Base-by-base conservation (phyloP, 306 rosid species). In the Pachyrhizus erosus region DNA sequence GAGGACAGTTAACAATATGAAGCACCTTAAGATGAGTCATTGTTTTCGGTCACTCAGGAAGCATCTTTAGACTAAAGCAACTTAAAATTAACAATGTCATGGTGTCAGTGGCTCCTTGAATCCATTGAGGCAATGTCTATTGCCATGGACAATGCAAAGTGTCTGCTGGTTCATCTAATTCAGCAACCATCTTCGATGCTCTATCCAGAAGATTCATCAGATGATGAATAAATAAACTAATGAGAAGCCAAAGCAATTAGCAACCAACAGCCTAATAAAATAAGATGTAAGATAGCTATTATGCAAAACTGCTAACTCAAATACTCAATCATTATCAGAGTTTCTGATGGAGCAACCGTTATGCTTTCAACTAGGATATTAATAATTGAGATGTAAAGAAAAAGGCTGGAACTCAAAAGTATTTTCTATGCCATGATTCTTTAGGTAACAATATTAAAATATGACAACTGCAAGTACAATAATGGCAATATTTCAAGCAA, bases 171-270 rank as follows among this genome's bases (percentile, higher is more conserved):
- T 96, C 99, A 45, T 93, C 94, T 18, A 96, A 85, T 77, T 96
- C 99, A 1, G 96, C 98, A 75, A 96, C 96, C 98, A 93, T 93
- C 89, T 93, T 96, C 75, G 93, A 94, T 27, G 94, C 98, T 79
- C 99, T 88, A 80, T 96, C 99, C 17, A 96, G 90, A 73, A 96
- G 96, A 83, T 96, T 96, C 99, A 96, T 93, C 98, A 93, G 89
- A 70, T 57, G 84, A 62, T 40, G 21, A 52, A 12, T 43, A 72
- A 12, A 82, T 21, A 14, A 70, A 45, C 42, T n/a, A 61, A 73
- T 84, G 48, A 85, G 84, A 33, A 77, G 82, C 74, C 40, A 80
- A 67, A 57, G 72, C 31, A 72, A 62, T n/a, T 7, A 21, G 75
- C 3, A 72, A 31, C 13, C 39, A 61, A 40, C 45, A 64, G 5